Percentiles rank a stretch among this genome's conserved stretches.
Conservation (phyloP, 331 rosid genomes). For the Malus hybrid region DNA sequence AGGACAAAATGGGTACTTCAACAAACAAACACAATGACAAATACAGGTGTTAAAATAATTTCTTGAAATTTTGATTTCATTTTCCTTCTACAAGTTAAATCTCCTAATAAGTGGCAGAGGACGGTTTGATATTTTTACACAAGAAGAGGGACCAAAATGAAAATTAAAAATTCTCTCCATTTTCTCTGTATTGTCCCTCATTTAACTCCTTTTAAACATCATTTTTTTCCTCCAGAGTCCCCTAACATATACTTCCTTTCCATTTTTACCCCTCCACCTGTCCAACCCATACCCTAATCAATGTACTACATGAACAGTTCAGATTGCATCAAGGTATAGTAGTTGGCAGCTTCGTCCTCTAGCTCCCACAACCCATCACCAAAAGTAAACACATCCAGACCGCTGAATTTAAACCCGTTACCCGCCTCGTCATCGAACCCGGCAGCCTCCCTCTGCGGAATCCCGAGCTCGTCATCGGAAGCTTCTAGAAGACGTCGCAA, state of each 20-base stretch:
- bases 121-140: neutral
- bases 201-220: neutral
- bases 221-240: neutral
- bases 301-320: constrained; percentile 49
- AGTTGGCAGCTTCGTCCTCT: constrained; percentile 80
- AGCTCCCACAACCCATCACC: constrained; percentile 67
- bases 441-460: constrained; percentile 32
- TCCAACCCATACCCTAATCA: neutral
- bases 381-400: constrained; percentile 22
- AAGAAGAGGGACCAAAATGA: constrained; percentile 18
- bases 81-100: constrained; percentile 21
- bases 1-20: neutral
- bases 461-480: constrained; percentile 88
- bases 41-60: neutral
- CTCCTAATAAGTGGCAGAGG: neutral
- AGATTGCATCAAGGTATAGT: constrained; percentile 58
- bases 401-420: constrained; percentile 4
- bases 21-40: neutral
- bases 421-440: constrained; percentile 4
- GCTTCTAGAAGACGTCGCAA: constrained; percentile 78
- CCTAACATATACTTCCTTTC: neutral
- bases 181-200: constrained; percentile 2
- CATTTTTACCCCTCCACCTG: neutral
- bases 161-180: constrained; percentile 16
- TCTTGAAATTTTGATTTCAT: neutral